Evolutionary conservation across 768 basidiomycete species (phyloP), one percentile per base, ranked within the genome.

Genomic region (Suillus bovinus): DNA sequence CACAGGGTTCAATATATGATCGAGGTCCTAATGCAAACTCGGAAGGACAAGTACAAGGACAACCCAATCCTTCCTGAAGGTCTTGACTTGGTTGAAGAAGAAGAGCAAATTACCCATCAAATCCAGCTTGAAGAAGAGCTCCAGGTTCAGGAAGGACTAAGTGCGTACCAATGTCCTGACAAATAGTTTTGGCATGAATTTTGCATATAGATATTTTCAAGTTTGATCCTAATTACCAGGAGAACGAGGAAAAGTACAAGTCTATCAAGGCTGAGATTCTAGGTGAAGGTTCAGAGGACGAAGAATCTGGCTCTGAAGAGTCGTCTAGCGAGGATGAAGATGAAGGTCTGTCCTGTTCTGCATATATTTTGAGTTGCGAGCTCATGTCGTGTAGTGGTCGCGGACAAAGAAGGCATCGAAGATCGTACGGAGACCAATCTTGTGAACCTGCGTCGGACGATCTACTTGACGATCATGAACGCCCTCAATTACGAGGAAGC

Each of bases 1-100:
- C 95, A 99, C 68, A 87, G 97, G 68, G 93, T 96, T 33, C 97
- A 99, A 72, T 99, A 98, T 77, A 98, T 98, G 97, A 94, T 99
- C 68, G 97, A 99, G 78, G 97, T 99, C 4, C 82, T 99, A 53
- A 99, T 99, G 93, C 97, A 99, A 77, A 93, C 97, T 9, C 84
- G 97, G 68, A 98, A 97, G 80, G 97, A 99, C 81, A 96, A 94
- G 77, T 99, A 93, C 82, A 99, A 99, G 82, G 97, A 99, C 72
- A 99, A 99, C 74, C 96, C 96, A 20, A 87, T 94, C 66, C 74
- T 99, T 44, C 89, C 93, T 2, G 97, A 99, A 70, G 97, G 96
- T 0, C 74, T 99, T 71, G 97, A 99, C 72, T 78, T 99, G 36
- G 97, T 99, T 1, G 95, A 98, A 66, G 96, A 99, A 71, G 97